These are phyloP conservation scores for Pisolithus thermaeus DNA, from an alignment of 1,284 basidiomycete species.

Conservation along the genomic window DNA sequence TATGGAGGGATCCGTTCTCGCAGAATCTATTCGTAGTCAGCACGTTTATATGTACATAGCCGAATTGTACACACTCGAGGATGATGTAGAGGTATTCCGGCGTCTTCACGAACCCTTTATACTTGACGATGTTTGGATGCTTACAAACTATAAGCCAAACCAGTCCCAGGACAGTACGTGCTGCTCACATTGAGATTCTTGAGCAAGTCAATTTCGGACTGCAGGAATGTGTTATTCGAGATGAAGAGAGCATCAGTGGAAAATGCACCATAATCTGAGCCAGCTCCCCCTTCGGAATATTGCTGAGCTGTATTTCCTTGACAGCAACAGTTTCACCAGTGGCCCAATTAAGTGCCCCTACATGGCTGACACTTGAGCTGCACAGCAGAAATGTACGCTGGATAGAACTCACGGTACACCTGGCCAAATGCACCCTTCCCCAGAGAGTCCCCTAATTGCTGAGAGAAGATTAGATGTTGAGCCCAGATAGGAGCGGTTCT, in stretches of 20 bases:
- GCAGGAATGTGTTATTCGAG: conserved; percentile 10
- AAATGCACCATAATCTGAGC: conserved; percentile 91
- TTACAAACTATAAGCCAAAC: conserved; percentile 23
- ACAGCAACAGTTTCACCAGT: conserved; percentile 95
- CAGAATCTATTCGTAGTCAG: conserved; percentile 62
- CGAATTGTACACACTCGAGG: conserved; percentile 57
- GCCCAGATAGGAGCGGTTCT: background rate
- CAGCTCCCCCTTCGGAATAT: conserved; percentile 89
- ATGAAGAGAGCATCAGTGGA: conserved; percentile 7
- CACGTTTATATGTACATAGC: conserved; percentile 3
- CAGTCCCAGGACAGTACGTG: background rate
- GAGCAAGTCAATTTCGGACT: conserved; percentile 96
- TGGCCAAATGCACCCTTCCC: conserved; percentile 94
- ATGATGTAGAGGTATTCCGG: conserved; percentile 96
- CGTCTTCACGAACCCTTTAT: conserved; percentile 96
- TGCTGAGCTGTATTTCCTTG: conserved; percentile 90
- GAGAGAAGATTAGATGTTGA: conserved; percentile 10
- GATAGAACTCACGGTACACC: conserved; percentile 73
- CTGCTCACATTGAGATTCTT: conserved; percentile 86
- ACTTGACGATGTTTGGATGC: conserved; percentile 97
- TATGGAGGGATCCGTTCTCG: conserved; percentile 95
- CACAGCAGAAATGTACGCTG: background rate
- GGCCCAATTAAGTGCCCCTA: conserved; percentile 92
- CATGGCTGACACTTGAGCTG: conserved; percentile 2
- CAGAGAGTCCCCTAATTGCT: conserved; percentile 93